Conservation (phyloP, 2,329 filamentous ascomycete species). For the Talaromyces sp. region DNA sequence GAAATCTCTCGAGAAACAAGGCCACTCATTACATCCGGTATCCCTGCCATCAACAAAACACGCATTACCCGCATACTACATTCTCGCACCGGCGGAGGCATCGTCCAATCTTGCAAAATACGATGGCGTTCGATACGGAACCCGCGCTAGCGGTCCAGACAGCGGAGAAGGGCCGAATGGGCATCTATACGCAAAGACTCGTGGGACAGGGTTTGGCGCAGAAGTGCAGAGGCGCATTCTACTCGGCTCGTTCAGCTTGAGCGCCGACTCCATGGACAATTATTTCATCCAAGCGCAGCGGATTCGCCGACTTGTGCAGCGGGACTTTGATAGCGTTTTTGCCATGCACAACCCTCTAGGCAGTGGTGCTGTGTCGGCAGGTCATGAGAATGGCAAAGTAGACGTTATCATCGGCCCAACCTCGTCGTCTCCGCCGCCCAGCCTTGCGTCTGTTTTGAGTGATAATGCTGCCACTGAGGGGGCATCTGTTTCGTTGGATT, state of each 20-base stretch:
- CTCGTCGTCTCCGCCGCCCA: conserved; percentile 69
- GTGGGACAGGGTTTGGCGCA: conserved; percentile 69
- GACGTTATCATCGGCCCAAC: conserved; percentile 88
- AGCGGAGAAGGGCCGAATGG: conserved; percentile 50
- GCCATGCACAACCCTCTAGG: conserved; percentile 61
- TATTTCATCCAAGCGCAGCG: conserved; percentile 94
- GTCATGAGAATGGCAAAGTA: conserved; percentile 41
- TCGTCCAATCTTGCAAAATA: conserved; percentile 96
- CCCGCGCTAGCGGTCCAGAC: conserved; percentile 46
- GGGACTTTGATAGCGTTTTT: conserved; percentile 82
- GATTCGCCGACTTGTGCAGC: conserved; percentile 74
- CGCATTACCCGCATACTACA: conserved; percentile 88
- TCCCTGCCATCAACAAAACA: conserved; percentile 78
- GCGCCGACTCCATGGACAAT: conserved; percentile 86
- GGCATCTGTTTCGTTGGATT: conserved; percentile 55
- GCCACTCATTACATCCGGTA: conserved; percentile 68
- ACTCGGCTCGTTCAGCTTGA: conserved; percentile 83
- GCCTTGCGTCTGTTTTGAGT: conserved; percentile 50
- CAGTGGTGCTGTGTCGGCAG: conserved; percentile 3
- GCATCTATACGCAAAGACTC: conserved; percentile 66
- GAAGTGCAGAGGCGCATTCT: conserved; percentile 86
- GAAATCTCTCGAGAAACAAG: conserved; percentile 54
- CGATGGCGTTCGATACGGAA: conserved; percentile 90
- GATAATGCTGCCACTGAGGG: background rate
- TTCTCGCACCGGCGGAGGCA: conserved; percentile 90